Conservation (phyloP, 805 yeast species). For the Candida takata region DNA sequence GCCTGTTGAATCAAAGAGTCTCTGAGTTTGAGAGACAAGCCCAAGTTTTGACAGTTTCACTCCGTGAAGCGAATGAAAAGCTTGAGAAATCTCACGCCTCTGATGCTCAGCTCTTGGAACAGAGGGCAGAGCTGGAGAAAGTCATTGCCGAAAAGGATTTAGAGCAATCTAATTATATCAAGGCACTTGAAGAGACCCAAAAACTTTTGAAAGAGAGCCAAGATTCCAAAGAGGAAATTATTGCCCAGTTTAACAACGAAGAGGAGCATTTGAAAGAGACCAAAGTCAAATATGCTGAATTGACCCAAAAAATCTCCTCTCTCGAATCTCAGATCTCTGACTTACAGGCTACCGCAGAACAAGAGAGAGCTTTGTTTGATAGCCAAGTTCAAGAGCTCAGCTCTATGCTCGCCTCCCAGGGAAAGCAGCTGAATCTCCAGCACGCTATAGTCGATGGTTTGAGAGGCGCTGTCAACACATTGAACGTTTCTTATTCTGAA, state of each 20-base stretch:
- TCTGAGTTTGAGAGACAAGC: constrained; percentile 17
- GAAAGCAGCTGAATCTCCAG: constrained; percentile 8
- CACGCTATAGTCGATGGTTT: constrained; percentile 9
- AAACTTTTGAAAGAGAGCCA: constrained; percentile 1
- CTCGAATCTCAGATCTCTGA: constrained; percentile 1
- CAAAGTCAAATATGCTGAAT: constrained; percentile 2
- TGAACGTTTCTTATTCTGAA: constrained; percentile 1
- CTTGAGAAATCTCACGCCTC: not conserved
- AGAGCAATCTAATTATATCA: not conserved
- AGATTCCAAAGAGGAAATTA: constrained; percentile 1
- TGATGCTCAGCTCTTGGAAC: no score
- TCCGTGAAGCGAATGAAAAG: constrained; percentile 9
- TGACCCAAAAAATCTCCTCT: not conserved
- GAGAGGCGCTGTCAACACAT: constrained; percentile 9
- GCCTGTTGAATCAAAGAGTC: constrained; percentile 8
- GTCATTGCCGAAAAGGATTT: constrained; percentile 1
- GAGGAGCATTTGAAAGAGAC: constrained; percentile 4
- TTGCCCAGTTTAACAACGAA: constrained; percentile 2
- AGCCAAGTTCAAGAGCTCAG: not conserved
- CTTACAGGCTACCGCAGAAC: constrained; percentile 1
- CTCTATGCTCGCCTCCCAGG: not conserved
- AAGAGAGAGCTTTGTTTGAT: constrained; percentile 1
- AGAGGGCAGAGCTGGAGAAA: not conserved
- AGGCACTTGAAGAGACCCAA: constrained; percentile 2
- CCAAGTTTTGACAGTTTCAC: constrained; percentile 4